Conservation (phyloP, 495 filamentous ascomycete species). For the Penicillium chermesinum region DNA sequence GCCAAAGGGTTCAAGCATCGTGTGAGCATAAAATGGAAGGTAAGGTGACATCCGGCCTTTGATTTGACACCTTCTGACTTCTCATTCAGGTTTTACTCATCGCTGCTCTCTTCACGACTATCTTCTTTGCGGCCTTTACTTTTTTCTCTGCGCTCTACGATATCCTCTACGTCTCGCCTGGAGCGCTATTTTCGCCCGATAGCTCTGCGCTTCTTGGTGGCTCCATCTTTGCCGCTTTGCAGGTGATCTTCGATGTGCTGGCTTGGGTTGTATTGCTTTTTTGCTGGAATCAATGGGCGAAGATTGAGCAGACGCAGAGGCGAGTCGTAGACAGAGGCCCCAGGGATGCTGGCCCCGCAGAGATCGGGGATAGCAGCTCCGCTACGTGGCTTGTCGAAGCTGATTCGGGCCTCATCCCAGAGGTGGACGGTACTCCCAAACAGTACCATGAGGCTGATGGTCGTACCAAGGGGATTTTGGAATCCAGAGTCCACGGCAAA, state of each 20-base stretch:
- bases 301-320: not conserved
- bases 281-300: not conserved
- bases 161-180: not conserved
- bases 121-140: not conserved
- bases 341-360: not conserved
- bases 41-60: not conserved
- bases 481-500: not conserved
- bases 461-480: not conserved
- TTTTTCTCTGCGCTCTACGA: not conserved
- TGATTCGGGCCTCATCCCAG: not conserved
- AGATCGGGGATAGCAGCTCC: not conserved
- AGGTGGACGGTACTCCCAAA: not conserved
- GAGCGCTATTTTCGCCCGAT: not conserved
- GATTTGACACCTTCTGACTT: not conserved
- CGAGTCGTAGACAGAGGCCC: not conserved
- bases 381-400: not conserved
- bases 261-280: not conserved
- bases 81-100: not conserved
- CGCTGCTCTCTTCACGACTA: not conserved
- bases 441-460: not conserved
- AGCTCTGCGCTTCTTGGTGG: not conserved
- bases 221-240: not conserved
- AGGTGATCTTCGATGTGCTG: not conserved
- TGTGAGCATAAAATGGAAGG: not conserved
- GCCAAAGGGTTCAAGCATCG: not conserved